Conservation (phyloP, 2,329 filamentous ascomycete genomes). For the Fusarium equiseti region DNA sequence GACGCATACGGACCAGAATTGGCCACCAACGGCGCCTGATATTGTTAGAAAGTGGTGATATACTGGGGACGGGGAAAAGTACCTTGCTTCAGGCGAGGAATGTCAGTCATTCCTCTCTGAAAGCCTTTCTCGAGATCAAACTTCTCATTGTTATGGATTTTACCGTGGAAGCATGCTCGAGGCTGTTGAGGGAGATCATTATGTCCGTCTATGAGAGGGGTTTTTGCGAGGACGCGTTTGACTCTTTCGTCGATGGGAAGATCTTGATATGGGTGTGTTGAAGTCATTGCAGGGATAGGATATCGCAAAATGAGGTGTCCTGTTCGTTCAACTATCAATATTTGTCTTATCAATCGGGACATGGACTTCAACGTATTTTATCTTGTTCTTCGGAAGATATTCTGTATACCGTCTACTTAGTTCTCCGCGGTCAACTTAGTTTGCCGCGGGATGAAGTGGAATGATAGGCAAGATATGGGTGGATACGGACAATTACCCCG, state of each 20-base stretch:
- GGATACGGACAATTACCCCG: not conserved
- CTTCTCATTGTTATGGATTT: constrained; percentile 6
- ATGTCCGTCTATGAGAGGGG: constrained; percentile 2
- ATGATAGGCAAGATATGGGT: not conserved
- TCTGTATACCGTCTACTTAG: not conserved
- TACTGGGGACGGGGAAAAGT: too few species aligned
- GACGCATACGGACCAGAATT: constrained; percentile 19
- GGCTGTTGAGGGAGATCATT: constrained; percentile 12
- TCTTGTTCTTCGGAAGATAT: not conserved
- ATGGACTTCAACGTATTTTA: not conserved
- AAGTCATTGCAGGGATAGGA: not conserved
- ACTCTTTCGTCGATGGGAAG: not conserved
- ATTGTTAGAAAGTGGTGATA: accelerated
- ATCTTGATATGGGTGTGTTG: not conserved
- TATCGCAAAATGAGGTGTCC: too few species aligned
- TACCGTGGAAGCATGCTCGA: constrained; percentile 1
- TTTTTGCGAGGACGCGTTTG: not conserved
- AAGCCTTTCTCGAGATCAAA: constrained; percentile 1
- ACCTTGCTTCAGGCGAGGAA: constrained; percentile 6
- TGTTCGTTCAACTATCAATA: too few species aligned
- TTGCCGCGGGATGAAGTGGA: not conserved
- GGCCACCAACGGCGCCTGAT: not conserved
- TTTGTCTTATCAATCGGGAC: too few species aligned
- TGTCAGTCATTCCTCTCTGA: constrained; percentile 9
- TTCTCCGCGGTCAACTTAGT: not conserved